Evolutionary conservation across 441 rosid genomes (phyloP).

Genomic region (Populus hybrid): DNA sequence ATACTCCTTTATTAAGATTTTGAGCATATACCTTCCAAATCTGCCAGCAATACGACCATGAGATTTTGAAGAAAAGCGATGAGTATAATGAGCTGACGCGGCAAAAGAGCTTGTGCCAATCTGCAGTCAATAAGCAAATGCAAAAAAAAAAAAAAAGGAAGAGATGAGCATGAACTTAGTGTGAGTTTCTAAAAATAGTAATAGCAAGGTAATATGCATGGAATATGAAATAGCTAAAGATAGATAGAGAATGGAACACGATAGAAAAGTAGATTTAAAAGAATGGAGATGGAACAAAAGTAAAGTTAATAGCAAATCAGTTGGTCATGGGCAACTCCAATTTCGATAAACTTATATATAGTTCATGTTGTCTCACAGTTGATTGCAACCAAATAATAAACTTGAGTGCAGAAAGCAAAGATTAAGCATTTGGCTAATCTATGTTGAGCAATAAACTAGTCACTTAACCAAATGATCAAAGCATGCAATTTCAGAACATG

Average conservation of each 20-base stretch:
- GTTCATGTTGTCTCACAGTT: background rate
- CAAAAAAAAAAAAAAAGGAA: background rate
- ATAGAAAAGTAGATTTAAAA: background rate
- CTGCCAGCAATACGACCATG: slow-evolving; percentile 83
- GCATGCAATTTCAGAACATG: background rate
- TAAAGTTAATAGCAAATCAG: background rate
- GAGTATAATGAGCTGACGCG: slow-evolving; percentile 73
- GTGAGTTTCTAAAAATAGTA: background rate
- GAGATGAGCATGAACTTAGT: background rate
- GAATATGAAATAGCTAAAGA: background rate
- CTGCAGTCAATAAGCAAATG: slow-evolving; percentile 38
- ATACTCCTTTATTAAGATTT: background rate
- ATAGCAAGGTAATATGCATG: background rate
- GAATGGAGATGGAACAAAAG: background rate
- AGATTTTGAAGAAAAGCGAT: slow-evolving; percentile 69
- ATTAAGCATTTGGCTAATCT: background rate
- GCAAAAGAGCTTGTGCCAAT: slow-evolving; percentile 72
- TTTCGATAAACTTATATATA: background rate
- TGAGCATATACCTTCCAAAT: slow-evolving; percentile 63
- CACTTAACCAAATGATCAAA: background rate
- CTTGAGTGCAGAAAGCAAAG: background rate
- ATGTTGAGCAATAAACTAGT: background rate
- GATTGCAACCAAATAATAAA: background rate
- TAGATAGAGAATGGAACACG: background rate
- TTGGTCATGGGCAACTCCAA: background rate